These are phyloP conservation scores for Rhododendron griersonianum DNA, from an alignment of 148 eudicot species.

Conservation along the genomic window DNA sequence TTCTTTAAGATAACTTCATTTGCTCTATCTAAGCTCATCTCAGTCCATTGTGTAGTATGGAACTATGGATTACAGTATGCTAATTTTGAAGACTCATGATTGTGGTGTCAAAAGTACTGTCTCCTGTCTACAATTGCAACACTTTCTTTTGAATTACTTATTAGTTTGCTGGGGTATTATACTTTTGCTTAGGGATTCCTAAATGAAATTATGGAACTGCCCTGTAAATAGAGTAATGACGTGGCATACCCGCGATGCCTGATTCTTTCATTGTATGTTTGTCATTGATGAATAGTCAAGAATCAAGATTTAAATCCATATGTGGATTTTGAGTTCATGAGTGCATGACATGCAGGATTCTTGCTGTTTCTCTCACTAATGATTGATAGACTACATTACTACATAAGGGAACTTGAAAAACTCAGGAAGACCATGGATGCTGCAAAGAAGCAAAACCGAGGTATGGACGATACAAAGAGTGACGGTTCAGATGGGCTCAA, in stretches of 20 bases:
- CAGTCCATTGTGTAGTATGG: not conserved
- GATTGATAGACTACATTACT: conserved; percentile 43
- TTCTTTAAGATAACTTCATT: not conserved
- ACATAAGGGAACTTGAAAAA: conserved; percentile 43
- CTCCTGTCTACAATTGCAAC: not conserved
- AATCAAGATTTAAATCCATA: not conserved
- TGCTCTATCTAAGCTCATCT: not conserved
- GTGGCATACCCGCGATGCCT: not conserved
- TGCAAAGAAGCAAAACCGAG: conserved; percentile 31
- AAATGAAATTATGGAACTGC: not conserved
- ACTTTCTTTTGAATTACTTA: not conserved
- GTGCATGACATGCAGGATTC: conserved; percentile 30
- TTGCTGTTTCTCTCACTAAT: conserved; percentile 36
- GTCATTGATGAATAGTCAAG: not conserved
- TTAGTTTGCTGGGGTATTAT: not conserved
- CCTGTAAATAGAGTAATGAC: not conserved
- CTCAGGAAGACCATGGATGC: conserved; percentile 34
- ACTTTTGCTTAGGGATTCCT: not conserved
- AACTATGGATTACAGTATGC: not conserved
- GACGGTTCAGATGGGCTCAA: not conserved
- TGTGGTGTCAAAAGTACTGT: not conserved
- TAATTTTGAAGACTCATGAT: not conserved
- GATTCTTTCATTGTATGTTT: not conserved
- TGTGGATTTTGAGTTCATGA: not conserved
- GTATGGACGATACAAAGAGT: conserved; percentile 23